Conservation (phyloP, 75 land plant species). For the Ceratopteris richardii region DNA sequence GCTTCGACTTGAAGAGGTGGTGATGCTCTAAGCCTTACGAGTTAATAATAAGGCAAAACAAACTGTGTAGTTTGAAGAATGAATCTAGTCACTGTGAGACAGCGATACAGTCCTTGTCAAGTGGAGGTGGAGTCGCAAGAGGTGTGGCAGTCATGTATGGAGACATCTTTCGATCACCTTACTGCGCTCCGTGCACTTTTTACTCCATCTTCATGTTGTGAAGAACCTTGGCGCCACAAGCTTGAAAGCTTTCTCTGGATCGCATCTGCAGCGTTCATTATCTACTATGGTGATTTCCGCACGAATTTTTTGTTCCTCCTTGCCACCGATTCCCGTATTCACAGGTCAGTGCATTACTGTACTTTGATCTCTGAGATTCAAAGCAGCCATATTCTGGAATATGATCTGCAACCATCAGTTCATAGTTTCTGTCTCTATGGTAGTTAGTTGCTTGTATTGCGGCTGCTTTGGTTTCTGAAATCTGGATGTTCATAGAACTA, state of each 20-base stretch:
- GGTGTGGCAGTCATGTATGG: not conserved
- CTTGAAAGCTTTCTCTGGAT: conserved; percentile 60
- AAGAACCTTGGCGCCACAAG: conserved; percentile 31
- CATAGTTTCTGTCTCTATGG: not conserved
- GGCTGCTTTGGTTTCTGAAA: too few species aligned
- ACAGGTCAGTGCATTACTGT: conserved; percentile 32
- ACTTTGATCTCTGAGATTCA: not conserved
- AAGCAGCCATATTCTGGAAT: not conserved
- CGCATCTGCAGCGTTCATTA: conserved; percentile 51
- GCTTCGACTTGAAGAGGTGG: too few species aligned
- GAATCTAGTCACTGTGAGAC: not conserved
- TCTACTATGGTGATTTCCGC: conserved; percentile 59
- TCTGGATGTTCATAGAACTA: too few species aligned
- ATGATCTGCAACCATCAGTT: not conserved
- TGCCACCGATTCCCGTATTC: conserved; percentile 49
- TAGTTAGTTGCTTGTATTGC: not conserved
- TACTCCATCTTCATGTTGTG: not conserved
- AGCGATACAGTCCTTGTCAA: not conserved
- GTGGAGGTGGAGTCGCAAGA: conserved; percentile 1
- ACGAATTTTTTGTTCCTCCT: conserved; percentile 49
- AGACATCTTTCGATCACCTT: not conserved
- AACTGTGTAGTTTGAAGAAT: too few species aligned
- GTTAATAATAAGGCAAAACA: too few species aligned
- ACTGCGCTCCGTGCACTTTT: not conserved
- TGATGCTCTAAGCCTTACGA: too few species aligned